A percentile compares a stretch with the other conserved stretches of the same genome.
These are phyloP conservation scores for Plicaturopsis crispa DNA, from an alignment of 768 basidiomycete species.

Conservation along the genomic window DNA sequence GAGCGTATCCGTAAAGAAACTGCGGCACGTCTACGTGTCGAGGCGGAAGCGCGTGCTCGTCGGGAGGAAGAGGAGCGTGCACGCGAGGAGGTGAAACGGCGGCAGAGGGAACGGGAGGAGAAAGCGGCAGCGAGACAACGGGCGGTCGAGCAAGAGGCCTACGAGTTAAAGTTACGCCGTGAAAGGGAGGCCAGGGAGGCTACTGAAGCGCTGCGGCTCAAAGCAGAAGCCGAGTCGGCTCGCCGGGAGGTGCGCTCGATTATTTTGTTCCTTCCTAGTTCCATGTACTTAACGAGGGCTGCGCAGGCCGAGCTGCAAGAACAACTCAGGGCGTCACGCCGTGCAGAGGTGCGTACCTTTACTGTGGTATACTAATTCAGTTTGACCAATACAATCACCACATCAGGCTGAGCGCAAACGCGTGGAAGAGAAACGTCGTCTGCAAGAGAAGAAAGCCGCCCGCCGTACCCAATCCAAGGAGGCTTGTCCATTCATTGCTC, in stretches of 20 bases:
- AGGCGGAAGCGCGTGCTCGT: constrained; percentile 17
- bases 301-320: no score
- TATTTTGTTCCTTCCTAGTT: not conserved
- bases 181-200: not conserved
- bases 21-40: constrained; percentile 14
- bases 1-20: constrained; percentile 16
- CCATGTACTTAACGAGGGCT: not conserved
- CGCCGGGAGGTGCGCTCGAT: not conserved
- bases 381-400: no score
- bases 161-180: not conserved
- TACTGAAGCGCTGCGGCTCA: not conserved
- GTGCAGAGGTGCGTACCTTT: no score
- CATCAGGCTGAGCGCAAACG: not conserved
- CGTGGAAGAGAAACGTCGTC: not conserved
- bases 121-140: not conserved
- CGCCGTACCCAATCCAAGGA: not conserved
- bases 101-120: not conserved
- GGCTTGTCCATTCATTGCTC: not conserved
- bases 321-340: no score
- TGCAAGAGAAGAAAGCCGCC: not conserved
- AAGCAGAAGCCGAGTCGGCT: not conserved
- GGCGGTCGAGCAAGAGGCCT: not conserved
- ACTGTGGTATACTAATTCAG: no score
- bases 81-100: not conserved
- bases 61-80: constrained; percentile 5